A percentile compares a stretch with the other conserved stretches of the same genome.
Conservation (phyloP, 1,139 yeast genomes). For the Blastobotrys ciferrii region DNA sequence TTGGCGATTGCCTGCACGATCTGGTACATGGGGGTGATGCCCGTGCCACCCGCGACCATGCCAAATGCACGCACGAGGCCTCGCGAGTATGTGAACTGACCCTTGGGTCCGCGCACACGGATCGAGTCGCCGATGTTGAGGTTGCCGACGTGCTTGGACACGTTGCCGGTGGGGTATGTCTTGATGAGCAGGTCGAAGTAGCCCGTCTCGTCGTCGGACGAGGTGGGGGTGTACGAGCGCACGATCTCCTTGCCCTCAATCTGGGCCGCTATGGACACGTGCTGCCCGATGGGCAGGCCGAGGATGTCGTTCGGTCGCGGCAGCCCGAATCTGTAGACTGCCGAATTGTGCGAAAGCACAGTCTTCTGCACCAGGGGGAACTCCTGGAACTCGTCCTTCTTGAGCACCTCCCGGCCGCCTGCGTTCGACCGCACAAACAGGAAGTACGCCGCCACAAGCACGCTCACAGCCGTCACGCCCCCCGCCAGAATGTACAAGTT, state of each 20-base stretch:
- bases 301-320: conserved; percentile 72
- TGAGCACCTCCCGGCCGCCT: conserved; percentile 48
- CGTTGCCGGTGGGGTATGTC: conserved; percentile 89
- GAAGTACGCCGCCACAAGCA: conserved; percentile 18
- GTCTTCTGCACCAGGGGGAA: conserved; percentile 84
- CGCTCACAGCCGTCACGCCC: conserved; percentile 19
- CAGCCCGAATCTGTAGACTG: conserved; percentile 80
- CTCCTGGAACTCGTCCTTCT: conserved; percentile 66
- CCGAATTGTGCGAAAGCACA: conserved; percentile 75
- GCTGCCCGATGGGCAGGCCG: conserved; percentile 96
- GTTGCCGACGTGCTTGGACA: conserved; percentile 71
- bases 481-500: conserved; percentile 18
- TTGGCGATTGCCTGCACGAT: conserved; percentile 75
- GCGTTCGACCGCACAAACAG: conserved; percentile 19
- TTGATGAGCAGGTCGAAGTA: conserved; percentile 87
- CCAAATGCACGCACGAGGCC: conserved; percentile 73
- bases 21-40: conserved; percentile 93
- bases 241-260: conserved; percentile 80
- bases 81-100: conserved; percentile 80
- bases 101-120: conserved; percentile 89
- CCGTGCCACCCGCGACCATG: conserved; percentile 96
- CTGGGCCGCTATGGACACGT: conserved; percentile 59
- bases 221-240: conserved; percentile 92
- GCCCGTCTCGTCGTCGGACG: conserved; percentile 79
- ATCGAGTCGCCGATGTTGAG: conserved; percentile 69